phyloP scores from a whole-genome alignment of 257 asterid genomes.

The Anisodus acutangulus region DNA sequence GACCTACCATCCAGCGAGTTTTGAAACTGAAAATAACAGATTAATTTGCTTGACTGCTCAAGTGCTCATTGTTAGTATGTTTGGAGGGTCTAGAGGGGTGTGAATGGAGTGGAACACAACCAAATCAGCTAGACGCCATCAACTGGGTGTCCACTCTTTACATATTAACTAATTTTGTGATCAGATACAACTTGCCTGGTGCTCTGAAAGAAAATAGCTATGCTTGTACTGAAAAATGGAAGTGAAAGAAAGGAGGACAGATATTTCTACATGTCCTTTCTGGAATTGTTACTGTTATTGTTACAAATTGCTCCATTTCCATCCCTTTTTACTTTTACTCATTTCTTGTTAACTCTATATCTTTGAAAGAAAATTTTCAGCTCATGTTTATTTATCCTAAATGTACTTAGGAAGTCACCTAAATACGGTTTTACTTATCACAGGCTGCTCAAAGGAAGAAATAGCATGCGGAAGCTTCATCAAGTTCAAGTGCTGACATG shows the following conservation, averaged over 20 bases:
- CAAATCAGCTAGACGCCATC: background rate
- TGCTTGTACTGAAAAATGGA: background rate
- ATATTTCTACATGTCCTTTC: background rate
- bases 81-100: background rate
- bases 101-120: background rate
- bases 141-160: background rate
- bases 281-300: background rate
- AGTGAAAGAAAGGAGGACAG: background rate
- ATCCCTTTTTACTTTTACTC: background rate
- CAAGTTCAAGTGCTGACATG: background rate
- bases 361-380: background rate
- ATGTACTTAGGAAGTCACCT: background rate
- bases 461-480: constrained; percentile 24
- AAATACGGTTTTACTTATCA: background rate
- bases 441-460: constrained; percentile 41
- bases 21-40: too few relatives aligned
- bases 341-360: background rate
- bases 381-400: background rate
- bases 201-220: background rate
- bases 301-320: background rate
- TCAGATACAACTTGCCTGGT: background rate
- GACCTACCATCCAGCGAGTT: background rate
- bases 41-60: too few relatives aligned
- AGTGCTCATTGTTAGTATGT: background rate
- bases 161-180: constrained; percentile 5